Evolutionary conservation across 2,329 filamentous ascomycete species (phyloP).

Genomic region (Aspergillus nomiae): DNA sequence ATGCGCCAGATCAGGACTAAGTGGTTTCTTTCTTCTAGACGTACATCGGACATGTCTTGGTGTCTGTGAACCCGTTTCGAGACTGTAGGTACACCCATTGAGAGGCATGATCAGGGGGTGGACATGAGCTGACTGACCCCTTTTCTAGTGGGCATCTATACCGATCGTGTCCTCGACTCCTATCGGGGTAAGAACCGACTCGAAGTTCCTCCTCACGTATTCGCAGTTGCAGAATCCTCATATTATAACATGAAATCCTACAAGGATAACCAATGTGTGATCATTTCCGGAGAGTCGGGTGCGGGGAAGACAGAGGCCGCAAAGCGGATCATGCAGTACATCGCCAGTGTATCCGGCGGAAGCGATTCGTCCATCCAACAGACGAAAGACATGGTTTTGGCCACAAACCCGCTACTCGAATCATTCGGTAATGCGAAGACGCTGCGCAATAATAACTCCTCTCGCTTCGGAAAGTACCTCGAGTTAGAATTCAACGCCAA

Average conservation of each 20-base stretch:
- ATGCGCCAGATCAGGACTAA: constrained; percentile 16
- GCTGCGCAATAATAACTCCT: constrained; percentile 97
- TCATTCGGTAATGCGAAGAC: constrained; percentile 99
- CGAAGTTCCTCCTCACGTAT: constrained; percentile 91
- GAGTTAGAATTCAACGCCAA: constrained; percentile 93
- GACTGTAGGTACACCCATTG: constrained; percentile 61
- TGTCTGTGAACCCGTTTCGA: constrained; percentile 97
- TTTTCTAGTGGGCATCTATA: constrained; percentile 85
- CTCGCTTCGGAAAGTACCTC: constrained; percentile 95
- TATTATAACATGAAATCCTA: constrained; percentile 99
- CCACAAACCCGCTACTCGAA: constrained; percentile 94
- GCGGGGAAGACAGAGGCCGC: constrained; percentile 98
- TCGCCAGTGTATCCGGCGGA: constrained; percentile 92
- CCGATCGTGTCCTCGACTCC: constrained; percentile 86
- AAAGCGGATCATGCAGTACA: constrained; percentile 99
- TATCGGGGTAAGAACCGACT: constrained; percentile 97
- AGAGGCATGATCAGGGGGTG: not conserved
- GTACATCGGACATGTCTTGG: constrained; percentile 98
- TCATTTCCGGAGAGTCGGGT: constrained; percentile 97
- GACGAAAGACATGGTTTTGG: constrained; percentile 99
- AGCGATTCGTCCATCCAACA: constrained; percentile 84
- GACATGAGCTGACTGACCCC: constrained; percentile 16
- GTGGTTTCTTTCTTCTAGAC: constrained; percentile 56
- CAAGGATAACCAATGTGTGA: constrained; percentile 98
- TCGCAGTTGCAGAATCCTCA: constrained; percentile 90